Evolutionary conservation across 106 monocot genomes (phyloP).

Genomic region (Allium sativum): DNA sequence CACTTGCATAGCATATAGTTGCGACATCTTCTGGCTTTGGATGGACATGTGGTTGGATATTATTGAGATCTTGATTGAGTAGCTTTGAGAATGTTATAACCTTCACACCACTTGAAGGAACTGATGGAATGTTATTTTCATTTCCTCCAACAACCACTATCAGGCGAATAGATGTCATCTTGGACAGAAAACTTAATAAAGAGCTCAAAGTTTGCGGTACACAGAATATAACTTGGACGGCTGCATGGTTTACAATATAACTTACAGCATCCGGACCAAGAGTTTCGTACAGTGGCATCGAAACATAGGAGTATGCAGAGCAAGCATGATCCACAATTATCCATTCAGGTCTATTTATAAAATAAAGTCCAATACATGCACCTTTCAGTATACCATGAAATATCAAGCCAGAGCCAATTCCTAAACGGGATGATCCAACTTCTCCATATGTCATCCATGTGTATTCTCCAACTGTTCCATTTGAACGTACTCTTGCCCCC

Average conservation of each 20-base stretch:
- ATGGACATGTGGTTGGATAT: slow-evolving; percentile 61
- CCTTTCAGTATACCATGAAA: slow-evolving; percentile 70
- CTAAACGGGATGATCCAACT: slow-evolving; percentile 60
- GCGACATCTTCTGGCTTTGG: slow-evolving; percentile 85
- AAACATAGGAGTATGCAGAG: slow-evolving; percentile 87
- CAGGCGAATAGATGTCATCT: slow-evolving; percentile 72
- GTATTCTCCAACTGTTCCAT: slow-evolving; percentile 96
- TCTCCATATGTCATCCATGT: slow-evolving; percentile 99
- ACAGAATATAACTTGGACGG: slow-evolving; percentile 77
- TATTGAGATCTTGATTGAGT: slow-evolving; percentile 45
- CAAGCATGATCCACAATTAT: slow-evolving; percentile 94
- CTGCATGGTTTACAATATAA: slow-evolving; percentile 78
- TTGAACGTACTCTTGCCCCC: slow-evolving; percentile 68
- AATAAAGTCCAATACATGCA: slow-evolving; percentile 78
- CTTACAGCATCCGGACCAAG: slow-evolving; percentile 99
- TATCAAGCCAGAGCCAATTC: slow-evolving; percentile 81
- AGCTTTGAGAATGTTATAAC: slow-evolving; percentile 74
- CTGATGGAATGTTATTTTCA: slow-evolving; percentile 62
- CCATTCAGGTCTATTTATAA: slow-evolving; percentile 96
- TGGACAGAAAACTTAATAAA: slow-evolving; percentile 69
- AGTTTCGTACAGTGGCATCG: slow-evolving; percentile 94
- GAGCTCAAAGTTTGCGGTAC: slow-evolving; percentile 67
- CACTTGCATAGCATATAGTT: slow-evolving; percentile 97
- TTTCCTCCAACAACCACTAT: slow-evolving; percentile 90
- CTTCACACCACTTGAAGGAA: slow-evolving; percentile 39